Evolutionary conservation across 495 filamentous ascomycete species (phyloP).

Genomic region (Opeltia flavorubescens): DNA sequence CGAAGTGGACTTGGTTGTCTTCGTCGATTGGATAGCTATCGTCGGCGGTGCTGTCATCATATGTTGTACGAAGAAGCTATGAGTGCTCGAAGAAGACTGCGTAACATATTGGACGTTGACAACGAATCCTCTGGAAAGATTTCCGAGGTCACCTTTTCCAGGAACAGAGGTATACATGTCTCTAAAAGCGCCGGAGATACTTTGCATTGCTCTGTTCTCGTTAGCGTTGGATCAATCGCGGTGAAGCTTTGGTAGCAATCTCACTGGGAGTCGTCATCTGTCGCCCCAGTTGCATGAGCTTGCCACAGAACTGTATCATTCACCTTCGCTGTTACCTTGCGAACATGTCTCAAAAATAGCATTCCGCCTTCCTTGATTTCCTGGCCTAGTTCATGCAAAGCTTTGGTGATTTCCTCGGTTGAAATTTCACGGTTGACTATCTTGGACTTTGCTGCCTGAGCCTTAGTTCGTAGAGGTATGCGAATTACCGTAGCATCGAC

Average conservation of each 20-base stretch:
- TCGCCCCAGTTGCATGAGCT: conserved; percentile 7
- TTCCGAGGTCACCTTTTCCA: neutral
- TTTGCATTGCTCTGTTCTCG: neutral
- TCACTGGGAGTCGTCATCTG: neutral
- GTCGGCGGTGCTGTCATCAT: conserved; percentile 10
- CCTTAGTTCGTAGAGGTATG: conserved; percentile 25
- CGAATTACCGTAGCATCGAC: conserved; percentile 28
- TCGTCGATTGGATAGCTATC: too few relatives aligned
- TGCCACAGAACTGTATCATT: conserved; percentile 12
- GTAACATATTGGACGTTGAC: conserved; percentile 5
- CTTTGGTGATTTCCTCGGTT: conserved; percentile 18
- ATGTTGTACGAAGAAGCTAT: conserved; percentile 20
- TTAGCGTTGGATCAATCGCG: neutral
- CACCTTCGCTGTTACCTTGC: conserved; percentile 18
- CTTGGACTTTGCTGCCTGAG: conserved; percentile 20
- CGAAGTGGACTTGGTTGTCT: too few relatives aligned
- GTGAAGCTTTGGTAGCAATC: too few relatives aligned
- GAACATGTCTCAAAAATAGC: conserved; percentile 25
- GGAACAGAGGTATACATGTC: neutral
- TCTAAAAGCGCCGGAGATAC: conserved; percentile 4
- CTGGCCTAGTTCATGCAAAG: conserved; percentile 18
- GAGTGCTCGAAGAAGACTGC: neutral
- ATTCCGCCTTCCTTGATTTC: conserved; percentile 23
- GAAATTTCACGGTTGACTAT: conserved; percentile 16
- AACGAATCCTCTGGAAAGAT: conserved; percentile 13